Evolutionary conservation across 148 eudicot species (phyloP).

Genomic region (Camellia sinensis): DNA sequence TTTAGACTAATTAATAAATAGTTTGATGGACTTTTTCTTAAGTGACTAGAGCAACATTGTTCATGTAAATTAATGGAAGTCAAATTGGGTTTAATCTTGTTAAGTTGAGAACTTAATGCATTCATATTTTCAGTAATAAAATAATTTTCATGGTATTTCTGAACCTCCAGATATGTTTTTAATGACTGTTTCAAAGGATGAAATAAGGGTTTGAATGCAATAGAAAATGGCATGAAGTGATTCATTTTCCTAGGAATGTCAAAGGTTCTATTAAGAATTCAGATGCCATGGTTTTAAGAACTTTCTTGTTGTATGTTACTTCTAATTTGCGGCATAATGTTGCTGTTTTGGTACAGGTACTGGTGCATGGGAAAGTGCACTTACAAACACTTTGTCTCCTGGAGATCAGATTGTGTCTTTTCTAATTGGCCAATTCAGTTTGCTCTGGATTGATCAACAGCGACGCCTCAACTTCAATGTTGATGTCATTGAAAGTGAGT

Average conservation of each 20-base stretch:
- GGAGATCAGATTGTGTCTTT: slow-evolving; percentile 81
- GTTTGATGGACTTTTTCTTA: neutral
- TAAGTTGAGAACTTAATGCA: too few species aligned
- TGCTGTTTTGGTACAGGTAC: slow-evolving; percentile 50
- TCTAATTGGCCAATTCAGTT: slow-evolving; percentile 94
- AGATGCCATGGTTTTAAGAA: neutral
- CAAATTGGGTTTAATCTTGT: too few species aligned
- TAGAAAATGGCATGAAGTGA: too few species aligned
- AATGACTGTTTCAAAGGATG: neutral
- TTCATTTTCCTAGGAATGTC: slow-evolving; percentile 6
- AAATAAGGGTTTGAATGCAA: too few species aligned
- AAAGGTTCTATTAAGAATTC: neutral
- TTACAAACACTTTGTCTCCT: slow-evolving; percentile 94
- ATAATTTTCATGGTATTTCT: neutral
- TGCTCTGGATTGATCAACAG: slow-evolving; percentile 98
- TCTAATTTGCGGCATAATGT: neutral
- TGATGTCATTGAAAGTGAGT: slow-evolving; percentile 92
- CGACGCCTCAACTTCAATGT: slow-evolving; percentile 87
- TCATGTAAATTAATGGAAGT: too few species aligned
- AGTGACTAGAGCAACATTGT: neutral
- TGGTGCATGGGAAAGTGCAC: slow-evolving; percentile 99
- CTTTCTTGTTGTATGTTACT: neutral
- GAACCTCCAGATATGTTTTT: neutral
- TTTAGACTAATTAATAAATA: neutral
- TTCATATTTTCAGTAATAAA: neutral